A percentile compares a stretch with the other conserved stretches of the same genome.
Evolutionary conservation across 805 yeast species (phyloP).

Genomic region (Metschnikowia orientalis): DNA sequence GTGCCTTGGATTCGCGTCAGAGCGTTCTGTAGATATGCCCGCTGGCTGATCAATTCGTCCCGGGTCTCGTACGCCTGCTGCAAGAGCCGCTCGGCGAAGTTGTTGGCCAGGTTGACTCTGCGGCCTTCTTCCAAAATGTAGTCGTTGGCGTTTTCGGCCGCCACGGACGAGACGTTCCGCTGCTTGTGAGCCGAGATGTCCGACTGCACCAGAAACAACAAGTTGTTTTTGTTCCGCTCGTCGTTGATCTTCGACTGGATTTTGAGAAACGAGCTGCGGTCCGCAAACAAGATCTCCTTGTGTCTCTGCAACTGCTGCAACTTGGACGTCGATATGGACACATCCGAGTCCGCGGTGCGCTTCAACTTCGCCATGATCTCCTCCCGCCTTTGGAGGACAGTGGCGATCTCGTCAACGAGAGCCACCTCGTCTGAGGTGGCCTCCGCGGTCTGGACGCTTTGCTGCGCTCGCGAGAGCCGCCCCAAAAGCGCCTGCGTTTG

Average conservation of each 20-base stretch:
- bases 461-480: constrained; percentile 32
- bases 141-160: constrained; percentile 47
- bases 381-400: constrained; percentile 40
- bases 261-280: constrained; percentile 56
- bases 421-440: constrained; percentile 22
- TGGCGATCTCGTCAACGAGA: constrained; percentile 23
- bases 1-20: constrained; percentile 59
- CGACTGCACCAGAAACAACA: constrained; percentile 68
- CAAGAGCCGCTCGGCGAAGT: constrained; percentile 72
- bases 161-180: constrained; percentile 22
- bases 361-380: constrained; percentile 48
- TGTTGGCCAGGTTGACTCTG: constrained; percentile 68
- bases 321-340: constrained; percentile 61
- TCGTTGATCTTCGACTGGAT: constrained; percentile 57
- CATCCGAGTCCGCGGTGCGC: constrained; percentile 50
- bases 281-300: constrained; percentile 69
- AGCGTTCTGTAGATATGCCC: constrained; percentile 57
- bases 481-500: constrained; percentile 58
- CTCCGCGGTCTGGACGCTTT: constrained; percentile 18
- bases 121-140: constrained; percentile 75
- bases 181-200: constrained; percentile 72
- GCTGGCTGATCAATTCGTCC: constrained; percentile 75
- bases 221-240: constrained; percentile 71
- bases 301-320: constrained; percentile 80
- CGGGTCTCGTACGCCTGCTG: constrained; percentile 87